Base-by-base conservation (phyloP, 805 yeast species). In the Ogataea nitratoaversa region DNA sequence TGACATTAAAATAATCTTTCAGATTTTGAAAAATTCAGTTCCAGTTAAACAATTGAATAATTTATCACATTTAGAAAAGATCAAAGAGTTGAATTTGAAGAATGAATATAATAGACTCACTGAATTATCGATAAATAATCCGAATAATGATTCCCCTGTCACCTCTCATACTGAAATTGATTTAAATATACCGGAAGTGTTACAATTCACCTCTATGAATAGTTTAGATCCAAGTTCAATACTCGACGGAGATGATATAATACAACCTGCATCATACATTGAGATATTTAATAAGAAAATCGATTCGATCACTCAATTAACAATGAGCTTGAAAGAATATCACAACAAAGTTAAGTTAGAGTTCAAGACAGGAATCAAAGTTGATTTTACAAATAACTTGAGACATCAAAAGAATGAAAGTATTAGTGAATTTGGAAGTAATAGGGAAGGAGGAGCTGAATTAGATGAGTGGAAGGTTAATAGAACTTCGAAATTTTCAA, bases 181-280 rank as follows among this genome's bases (percentile, higher is more conserved):
- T 42, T 1, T 36, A 16, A 44, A 41, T 30, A 40, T 57, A 16
- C 56, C 55, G 0, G 62, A 60, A 37, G 51, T 59, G 5, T 34
- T 56, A 9, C 60, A 57, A 28, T 34, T 39, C 7, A 53, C 62
- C 4, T 32, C 36, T n/a, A 53, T 60, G 63, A 53, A 48, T 17
- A 45, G 36, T 18, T 35, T 60, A 8, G 62, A 59, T 12, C 8
- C 14, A 11, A 11, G 25, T n/a, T n/a, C n/a, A n/a, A n/a, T n/a
- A n/a, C n/a, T n/a, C n/a, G n/a, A n/a, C n/a, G n/a, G n/a, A n/a
- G 25, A 22, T 22, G 25, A 22, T 22, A 22, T 30, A 6, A 19
- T 33, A 2, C 32, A 33, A 14, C 36, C 19, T 11, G 37, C 36
- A 2, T 9, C 47, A 5, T 23, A 34, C 8, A n/a, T 18, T 20